Base-by-base conservation (phyloP, 208 protist genomes). In the Polymyxa betae region DNA sequence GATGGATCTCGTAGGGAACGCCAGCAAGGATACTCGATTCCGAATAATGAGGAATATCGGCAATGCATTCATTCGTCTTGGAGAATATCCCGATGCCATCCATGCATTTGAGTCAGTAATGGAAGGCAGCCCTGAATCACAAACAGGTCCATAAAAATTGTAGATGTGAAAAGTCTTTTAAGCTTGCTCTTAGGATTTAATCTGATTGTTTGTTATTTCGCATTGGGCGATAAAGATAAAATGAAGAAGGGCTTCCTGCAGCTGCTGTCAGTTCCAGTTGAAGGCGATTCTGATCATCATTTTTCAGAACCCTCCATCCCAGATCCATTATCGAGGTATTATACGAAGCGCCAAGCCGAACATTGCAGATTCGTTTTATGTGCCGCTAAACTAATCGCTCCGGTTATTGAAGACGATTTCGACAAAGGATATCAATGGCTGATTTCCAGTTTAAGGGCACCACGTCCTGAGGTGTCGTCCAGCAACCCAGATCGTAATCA, bases 201-300 rank as follows among this genome's bases (percentile, higher is more conserved):
- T 93, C 95, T 98, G 40, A 92, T 99, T 12, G 90, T 99, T n/a
- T 99, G 97, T 94, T 98, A 98, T 94, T 98, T 97, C 93, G 96
- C 96, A 41, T 94, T 98, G 12, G 97, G 97, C 35, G 97, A 98
- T 43, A 5, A 35, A 40, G 90, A 98, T 68, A 96, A 96, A 91
- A 97, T 98, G 96, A 97, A 97, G 93, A 93, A 96, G 38, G 95
- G 94, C 60, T 98, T 98, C 92, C 92, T 92, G 38, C 95, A 95
- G 77, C 95, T 98, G 92, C 93, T 98, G 43, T 95, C 92, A 89
- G 95, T 97, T 0, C 72, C 78, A 0, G 24, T 54, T 60, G 45
- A 77, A 10, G 88, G 88, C 10, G 52, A 88, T 46, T 77, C 89
- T 45, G 91, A 89, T 29, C n/a, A n/a, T n/a, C n/a, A n/a, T n/a